These are phyloP conservation scores for Cyclaneusma minus DNA, from an alignment of 2,329 filamentous ascomycete species.

Conservation along the genomic window DNA sequence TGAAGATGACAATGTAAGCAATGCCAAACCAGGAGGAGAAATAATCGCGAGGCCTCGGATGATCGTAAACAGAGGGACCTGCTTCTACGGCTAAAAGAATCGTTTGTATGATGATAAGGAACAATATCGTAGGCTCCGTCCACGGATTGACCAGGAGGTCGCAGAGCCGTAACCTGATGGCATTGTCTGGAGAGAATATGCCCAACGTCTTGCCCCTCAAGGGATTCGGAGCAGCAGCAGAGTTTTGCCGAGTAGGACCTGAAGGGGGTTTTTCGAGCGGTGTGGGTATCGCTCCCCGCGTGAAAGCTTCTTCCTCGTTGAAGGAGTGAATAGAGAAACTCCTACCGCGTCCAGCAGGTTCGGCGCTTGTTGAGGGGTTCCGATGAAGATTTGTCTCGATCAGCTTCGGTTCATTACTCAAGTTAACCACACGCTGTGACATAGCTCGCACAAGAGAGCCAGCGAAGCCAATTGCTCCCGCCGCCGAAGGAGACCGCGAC, in stretches of 20 bases:
- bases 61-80: constrained; percentile 49
- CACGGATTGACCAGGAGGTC: constrained; percentile 74
- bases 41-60: constrained; percentile 33
- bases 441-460: constrained; percentile 70
- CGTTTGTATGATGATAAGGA: constrained; percentile 79
- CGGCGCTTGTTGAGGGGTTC: constrained; percentile 10
- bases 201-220: constrained; percentile 76
- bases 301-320: constrained; percentile 10
- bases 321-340: not conserved
- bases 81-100: constrained; percentile 79
- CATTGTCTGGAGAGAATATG: constrained; percentile 67
- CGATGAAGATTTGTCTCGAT: constrained; percentile 45
- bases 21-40: constrained; percentile 62
- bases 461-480: constrained; percentile 50
- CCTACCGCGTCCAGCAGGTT: constrained; percentile 2
- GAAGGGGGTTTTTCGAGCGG: constrained; percentile 15
- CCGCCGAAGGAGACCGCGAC: constrained; percentile 47
- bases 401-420: constrained; percentile 82
- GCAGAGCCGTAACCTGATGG: constrained; percentile 58
- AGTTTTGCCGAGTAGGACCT: constrained; percentile 1
- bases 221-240: no score
- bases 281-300: constrained; percentile 9
- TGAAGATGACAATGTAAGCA: constrained; percentile 67
- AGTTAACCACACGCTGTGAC: constrained; percentile 94
- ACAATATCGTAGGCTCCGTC: constrained; percentile 72